phyloP scores from a whole-genome alignment of 441 rosid genomes.

The Breynia disticha region DNA sequence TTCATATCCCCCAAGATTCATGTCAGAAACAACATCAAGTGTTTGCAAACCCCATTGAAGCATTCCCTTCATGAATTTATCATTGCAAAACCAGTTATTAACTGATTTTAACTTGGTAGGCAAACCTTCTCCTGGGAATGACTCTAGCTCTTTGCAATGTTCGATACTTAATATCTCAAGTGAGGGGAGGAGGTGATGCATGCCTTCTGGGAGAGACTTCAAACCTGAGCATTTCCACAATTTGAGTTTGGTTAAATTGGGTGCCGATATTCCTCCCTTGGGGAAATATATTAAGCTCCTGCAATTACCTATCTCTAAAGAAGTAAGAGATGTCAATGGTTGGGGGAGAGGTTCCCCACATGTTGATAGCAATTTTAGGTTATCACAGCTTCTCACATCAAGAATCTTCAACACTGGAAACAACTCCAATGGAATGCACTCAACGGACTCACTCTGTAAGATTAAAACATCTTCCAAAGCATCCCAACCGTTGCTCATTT shows the following conservation, averaged over 20 bases:
- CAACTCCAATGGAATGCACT: neutral
- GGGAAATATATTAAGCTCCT: conserved; percentile 24
- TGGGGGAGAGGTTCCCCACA: conserved; percentile 8
- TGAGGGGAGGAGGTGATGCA: conserved; percentile 13
- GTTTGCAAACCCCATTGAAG: too few relatives aligned
- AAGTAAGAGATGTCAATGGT: conserved; percentile 16
- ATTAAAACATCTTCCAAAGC: too few relatives aligned
- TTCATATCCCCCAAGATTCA: too few relatives aligned
- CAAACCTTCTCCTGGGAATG: too few relatives aligned
- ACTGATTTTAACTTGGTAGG: too few relatives aligned
- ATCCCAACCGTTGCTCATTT: too few relatives aligned
- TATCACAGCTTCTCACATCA: neutral
- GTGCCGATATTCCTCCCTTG: conserved; percentile 19
- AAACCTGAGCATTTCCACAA: neutral
- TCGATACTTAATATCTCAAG: too few relatives aligned
- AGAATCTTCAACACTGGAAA: neutral
- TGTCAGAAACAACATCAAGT: too few relatives aligned
- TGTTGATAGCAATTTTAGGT: neutral
- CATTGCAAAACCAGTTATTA: too few relatives aligned
- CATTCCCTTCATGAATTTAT: too few relatives aligned
- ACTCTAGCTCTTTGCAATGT: too few relatives aligned
- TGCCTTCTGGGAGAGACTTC: neutral
- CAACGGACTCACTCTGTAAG: neutral
- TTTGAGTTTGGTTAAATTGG: conserved; percentile 19
- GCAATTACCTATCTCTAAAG: conserved; percentile 23